Evolutionary conservation across 2,329 filamentous ascomycete species (phyloP), one percentile per base, ranked within the genome.

Genomic region (Pseudopyricularia cyperi): DNA sequence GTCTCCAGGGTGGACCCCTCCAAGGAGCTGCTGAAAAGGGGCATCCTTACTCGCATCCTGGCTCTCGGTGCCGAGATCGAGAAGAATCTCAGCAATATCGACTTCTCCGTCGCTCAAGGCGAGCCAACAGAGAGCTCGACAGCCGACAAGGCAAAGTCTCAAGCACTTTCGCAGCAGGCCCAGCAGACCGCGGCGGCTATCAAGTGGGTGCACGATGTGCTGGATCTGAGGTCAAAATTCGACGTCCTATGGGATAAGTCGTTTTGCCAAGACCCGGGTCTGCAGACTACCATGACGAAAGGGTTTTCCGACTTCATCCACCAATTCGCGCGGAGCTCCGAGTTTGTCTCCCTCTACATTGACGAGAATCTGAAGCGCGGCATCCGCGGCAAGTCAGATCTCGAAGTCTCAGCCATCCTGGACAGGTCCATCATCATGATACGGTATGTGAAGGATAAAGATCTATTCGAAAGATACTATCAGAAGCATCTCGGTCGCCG

Each of bases 241-340:
- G 90, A 97, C 64, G 75, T 68, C 12, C 78, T 98, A 54, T 89
- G 85, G 80, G 71, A 70, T 42, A 66, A 70, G 11, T 87, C 90
- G 44, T 95, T 97, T 63, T 66, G 76, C 22, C 74, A 78, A 44
- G 90, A 97, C 61, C 76, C 89, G 37, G 74, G 82, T 7, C 72
- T 98, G 15, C 87, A 95, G 60, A 87, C 85, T 2, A 83, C 88
- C 0, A 74, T 97, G 26, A 90, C 88, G 2, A 84, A 84, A 62
- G 95, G 89, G 62, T 95, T 96, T 60, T 78, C 87, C 1, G 85
- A 94, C 15, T 95, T 97, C 60, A 95, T 98, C 73, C 97, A 96
- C 64, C 69, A 82, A n/a, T 96, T 95, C 62, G 67, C 73, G 14
- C 82, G 90, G 56, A 85, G 86, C 59, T 88, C 91, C 1, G 93